Evolutionary conservation across 2,329 filamentous ascomycete genomes (phyloP), one percentile per base, ranked within the genome.

Genomic region (Fusarium sp.): DNA sequence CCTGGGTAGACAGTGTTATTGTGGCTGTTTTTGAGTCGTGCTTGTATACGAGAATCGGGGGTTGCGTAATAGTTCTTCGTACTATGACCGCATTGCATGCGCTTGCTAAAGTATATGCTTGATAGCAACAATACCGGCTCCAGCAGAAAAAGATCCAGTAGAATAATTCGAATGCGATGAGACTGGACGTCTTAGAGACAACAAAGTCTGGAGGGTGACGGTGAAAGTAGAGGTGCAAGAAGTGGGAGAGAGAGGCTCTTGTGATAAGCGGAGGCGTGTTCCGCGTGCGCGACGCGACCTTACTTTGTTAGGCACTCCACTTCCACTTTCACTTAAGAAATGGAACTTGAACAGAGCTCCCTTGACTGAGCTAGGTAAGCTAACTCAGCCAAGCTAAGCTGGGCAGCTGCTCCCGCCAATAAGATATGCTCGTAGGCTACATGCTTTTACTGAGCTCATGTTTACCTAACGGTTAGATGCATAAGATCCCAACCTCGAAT

Each of bases 251-350:
- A 25, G 25, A 57, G 47, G 50, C 47, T 67, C 53, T 62, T 41
- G 66, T 58, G 67, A 66, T 71, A 69, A 71, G 61, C 68, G 62
- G 68, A 71, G 67, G 58, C 51, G 68, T 69, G 67, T 68, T 61
- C 58, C 40, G 53, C 70, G 69, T 68, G 63, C 70, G 70, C 70
- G 70, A 72, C 70, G 70, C 70, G 70, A 71, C 70, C 54, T 58
- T 62, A 62, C 36, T 62, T 57, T 63, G 23, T 57, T 53, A 14
- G 58, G 35, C 39, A 43, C 53, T 63, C 62, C 63, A 67, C 64
- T 48, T 58, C 42, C 37, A 42, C 27, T 40, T 63, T 48, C 58
- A 47, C 48, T 61, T 61, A 39, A 58, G 33, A 27, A 55, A n/a
- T n/a, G n/a, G n/a, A n/a, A 23, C 35, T 33, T 18, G 33, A 31